phyloP scores from a whole-genome alignment of 164 flowering plant genomes.

The Magnolia sinica region DNA sequence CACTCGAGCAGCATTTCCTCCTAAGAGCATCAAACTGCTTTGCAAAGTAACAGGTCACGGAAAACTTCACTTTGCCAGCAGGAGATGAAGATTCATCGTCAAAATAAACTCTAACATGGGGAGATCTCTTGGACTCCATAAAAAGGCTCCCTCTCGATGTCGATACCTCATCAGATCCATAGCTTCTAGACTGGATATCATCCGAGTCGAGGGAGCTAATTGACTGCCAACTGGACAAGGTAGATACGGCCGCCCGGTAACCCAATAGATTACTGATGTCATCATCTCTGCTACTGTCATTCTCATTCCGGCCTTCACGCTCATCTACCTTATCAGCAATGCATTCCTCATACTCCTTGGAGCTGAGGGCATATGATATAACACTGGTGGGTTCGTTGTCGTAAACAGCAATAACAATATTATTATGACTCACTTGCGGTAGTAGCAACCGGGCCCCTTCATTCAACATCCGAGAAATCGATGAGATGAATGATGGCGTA shows the following conservation, averaged over 20 bases:
- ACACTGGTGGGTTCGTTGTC: conserved; percentile 91
- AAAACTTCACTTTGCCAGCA: conserved; percentile 58
- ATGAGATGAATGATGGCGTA: conserved; percentile 51
- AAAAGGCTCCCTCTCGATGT: conserved; percentile 35
- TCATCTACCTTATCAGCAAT: conserved; percentile 42
- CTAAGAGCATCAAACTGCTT: conserved; percentile 69
- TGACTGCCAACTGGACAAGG: conserved; percentile 54
- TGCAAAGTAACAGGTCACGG: conserved; percentile 76
- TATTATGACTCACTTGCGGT: conserved; percentile 43
- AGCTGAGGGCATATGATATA: conserved; percentile 82
- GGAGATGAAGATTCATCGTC: conserved; percentile 50
- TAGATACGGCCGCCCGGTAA: conserved; percentile 24
- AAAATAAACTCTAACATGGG: conserved; percentile 62
- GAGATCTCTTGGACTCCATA: conserved; percentile 54
- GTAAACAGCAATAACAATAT: conserved; percentile 78
- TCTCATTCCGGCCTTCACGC: conserved; percentile 30
- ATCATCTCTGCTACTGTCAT: conserved; percentile 28
- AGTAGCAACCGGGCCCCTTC: conserved; percentile 71
- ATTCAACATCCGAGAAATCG: conserved; percentile 44
- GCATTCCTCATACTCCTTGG: conserved; percentile 69
- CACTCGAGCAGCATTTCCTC: conserved; percentile 68
- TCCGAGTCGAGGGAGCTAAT: conserved; percentile 62
- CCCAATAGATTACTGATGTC: conserved; percentile 13
- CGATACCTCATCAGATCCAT: conserved; percentile 62
- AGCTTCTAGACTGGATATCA: conserved; percentile 46